Evolutionary conservation across 208 protist genomes (phyloP).

Genomic region (Tritrichomonas foetus): DNA sequence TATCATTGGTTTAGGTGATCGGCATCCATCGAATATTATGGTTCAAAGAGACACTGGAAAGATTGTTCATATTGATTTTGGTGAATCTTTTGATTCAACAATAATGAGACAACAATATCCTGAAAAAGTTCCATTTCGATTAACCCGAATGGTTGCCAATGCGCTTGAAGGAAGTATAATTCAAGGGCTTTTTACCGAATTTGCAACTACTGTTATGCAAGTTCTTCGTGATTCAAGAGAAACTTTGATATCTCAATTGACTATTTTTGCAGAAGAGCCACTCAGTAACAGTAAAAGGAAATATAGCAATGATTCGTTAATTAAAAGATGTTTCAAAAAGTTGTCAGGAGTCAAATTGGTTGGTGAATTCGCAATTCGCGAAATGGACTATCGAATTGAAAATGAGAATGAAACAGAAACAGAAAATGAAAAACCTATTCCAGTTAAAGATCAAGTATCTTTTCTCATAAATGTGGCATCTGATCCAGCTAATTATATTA

Average conservation of each 20-base stretch:
- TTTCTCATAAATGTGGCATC: background rate
- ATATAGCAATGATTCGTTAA: background rate
- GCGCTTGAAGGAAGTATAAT: background rate
- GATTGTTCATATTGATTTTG: conserved; percentile 38
- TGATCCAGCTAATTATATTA: background rate
- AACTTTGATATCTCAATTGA: background rate
- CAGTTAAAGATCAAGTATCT: background rate
- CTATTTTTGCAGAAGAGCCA: background rate
- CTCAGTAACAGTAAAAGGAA: background rate
- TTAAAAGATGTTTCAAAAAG: background rate
- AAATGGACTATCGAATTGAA: background rate
- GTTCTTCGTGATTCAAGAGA: background rate
- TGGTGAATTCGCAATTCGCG: background rate
- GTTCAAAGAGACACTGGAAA: conserved; percentile 27
- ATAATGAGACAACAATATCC: conserved; percentile 48
- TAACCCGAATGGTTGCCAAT: background rate
- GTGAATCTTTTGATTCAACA: background rate
- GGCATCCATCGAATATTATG: conserved; percentile 36
- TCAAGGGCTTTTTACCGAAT: background rate
- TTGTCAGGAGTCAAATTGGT: background rate
- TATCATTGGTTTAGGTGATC: conserved; percentile 24
- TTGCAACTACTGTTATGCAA: background rate
- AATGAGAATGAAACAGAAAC: background rate
- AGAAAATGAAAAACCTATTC: background rate
- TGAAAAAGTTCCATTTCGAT: conserved; percentile 27